phyloP scores from a whole-genome alignment of 2,329 filamentous ascomycete species.

The Neopestalotiopsis sp. region DNA sequence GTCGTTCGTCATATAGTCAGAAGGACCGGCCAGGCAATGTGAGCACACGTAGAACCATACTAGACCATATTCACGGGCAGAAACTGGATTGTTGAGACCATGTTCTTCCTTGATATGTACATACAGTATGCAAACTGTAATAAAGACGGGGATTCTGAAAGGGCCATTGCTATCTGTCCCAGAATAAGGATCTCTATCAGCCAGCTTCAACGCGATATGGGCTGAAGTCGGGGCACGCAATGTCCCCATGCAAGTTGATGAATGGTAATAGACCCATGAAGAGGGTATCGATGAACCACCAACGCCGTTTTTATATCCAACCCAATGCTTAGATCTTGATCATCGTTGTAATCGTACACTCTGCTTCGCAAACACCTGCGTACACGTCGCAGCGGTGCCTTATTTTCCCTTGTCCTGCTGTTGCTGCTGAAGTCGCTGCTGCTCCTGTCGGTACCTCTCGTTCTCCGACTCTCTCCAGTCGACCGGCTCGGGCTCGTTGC shows the following conservation, averaged over 20 bases:
- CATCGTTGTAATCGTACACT: constrained; percentile 15
- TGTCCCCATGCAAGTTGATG: background rate
- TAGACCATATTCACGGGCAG: background rate
- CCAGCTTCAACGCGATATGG: background rate
- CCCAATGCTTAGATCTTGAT: constrained; percentile 16
- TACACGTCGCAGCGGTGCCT: background rate
- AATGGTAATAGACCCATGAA: background rate
- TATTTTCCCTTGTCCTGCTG: constrained; percentile 30
- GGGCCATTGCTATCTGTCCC: background rate
- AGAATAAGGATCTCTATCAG: background rate
- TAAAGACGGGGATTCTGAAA: background rate
- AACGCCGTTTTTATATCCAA: constrained; percentile 9
- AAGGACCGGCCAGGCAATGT: too few species aligned
- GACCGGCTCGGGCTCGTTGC: constrained; percentile 65
- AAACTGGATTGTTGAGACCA: background rate
- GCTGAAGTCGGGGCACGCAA: background rate
- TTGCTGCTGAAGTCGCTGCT: constrained; percentile 46
- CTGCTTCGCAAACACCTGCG: background rate
- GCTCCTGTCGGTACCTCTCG: constrained; percentile 66
- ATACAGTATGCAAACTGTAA: background rate
- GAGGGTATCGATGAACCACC: constrained; percentile 15
- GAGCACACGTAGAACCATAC: background rate
- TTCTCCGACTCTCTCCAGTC: constrained; percentile 73
- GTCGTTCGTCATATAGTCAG: too few species aligned
- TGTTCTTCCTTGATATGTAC: background rate